phyloP scores from a whole-genome alignment of 768 basidiomycete species.

The Pleurotus pulmonarius region DNA sequence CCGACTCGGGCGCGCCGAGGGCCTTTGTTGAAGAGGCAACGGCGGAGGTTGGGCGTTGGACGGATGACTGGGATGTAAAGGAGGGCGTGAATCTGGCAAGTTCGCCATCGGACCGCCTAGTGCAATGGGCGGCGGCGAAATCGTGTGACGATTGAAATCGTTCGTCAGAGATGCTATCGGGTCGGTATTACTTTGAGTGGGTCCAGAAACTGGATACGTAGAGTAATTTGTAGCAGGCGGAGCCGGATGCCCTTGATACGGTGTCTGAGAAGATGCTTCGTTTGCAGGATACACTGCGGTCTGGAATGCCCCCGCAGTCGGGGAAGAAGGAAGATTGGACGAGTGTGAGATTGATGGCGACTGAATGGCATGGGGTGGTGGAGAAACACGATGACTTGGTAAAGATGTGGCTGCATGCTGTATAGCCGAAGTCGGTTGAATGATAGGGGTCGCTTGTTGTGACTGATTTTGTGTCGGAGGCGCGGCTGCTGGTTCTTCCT shows the following conservation, averaged over 20 bases:
- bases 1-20: neutral
- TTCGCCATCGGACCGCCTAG: constrained; percentile 6
- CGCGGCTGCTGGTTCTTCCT: constrained; percentile 15
- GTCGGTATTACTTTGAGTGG: constrained; percentile 14
- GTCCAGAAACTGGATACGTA: neutral
- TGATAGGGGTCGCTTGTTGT: neutral
- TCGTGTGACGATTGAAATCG: constrained; percentile 33
- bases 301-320: neutral
- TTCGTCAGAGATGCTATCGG: constrained; percentile 28
- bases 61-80: constrained; percentile 7
- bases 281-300: neutral
- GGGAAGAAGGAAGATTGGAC: neutral
- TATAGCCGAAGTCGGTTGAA: neutral
- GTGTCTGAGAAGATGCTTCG: neutral
- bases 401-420: neutral
- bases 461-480: constrained; percentile 4
- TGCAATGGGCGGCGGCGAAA: constrained; percentile 22
- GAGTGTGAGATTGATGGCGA: neutral
- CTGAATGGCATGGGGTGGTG: neutral
- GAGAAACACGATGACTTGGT: neutral
- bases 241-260: neutral
- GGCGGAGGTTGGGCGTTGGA: neutral
- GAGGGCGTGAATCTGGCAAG: constrained; percentile 1
- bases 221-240: constrained; percentile 6
- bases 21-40: neutral